Evolutionary conservation across 2,329 filamentous ascomycete species (phyloP).

Genomic region (Aspergillus sojae): DNA sequence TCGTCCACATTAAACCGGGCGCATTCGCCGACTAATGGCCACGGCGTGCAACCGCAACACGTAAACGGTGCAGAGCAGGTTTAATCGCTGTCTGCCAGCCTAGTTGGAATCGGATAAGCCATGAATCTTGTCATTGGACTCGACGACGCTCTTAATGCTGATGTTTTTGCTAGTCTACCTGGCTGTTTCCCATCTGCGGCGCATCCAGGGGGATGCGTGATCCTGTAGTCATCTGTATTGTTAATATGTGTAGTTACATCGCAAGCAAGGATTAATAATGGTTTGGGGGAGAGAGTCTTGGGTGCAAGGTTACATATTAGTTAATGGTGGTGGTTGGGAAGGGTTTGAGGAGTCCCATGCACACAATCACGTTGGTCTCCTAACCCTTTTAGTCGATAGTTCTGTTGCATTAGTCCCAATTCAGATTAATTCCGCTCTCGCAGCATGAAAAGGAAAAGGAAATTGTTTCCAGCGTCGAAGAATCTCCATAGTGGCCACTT

Average conservation of each 20-base stretch:
- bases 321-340: not conserved
- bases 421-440: not conserved
- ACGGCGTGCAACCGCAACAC: not conserved
- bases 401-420: not conserved
- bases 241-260: not conserved
- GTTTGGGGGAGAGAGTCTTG: not conserved
- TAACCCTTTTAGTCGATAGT: not conserved
- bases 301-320: not conserved
- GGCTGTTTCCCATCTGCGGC: not conserved
- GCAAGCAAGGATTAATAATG: not conserved
- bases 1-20: conserved; percentile 14
- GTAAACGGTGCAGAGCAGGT: not conserved
- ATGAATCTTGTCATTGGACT: not conserved
- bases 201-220: not conserved
- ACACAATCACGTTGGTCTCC: not conserved
- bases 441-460: not conserved
- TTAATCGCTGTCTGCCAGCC: not conserved
- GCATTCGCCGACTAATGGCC: conserved; percentile 11
- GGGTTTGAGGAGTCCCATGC: not conserved
- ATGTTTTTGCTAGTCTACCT: not conserved
- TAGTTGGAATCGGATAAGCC: too few relatives aligned
- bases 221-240: not conserved
- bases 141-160: too few relatives aligned
- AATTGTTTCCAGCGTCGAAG: not conserved
- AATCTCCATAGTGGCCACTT: not conserved